Evolutionary conservation across 1,284 basidiomycete genomes (phyloP).

Genomic region (Cutaneotrichosporon sp.): DNA sequence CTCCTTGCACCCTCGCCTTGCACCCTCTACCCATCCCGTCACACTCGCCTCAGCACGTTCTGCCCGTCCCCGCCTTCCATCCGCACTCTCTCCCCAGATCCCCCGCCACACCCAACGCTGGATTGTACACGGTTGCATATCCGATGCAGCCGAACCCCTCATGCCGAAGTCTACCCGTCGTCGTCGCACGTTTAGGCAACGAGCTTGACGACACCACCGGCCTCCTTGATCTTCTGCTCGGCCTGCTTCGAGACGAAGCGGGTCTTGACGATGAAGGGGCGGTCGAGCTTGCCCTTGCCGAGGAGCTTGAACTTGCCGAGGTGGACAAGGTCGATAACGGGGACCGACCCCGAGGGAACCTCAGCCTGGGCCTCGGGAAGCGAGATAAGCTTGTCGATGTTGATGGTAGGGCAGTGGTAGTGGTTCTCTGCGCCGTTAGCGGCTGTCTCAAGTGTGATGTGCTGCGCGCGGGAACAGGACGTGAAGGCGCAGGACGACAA

Average conservation of each 20-base stretch:
- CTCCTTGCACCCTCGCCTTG: no score
- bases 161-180: background rate
- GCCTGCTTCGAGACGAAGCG: constrained; percentile 87
- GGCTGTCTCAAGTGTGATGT: constrained; percentile 40
- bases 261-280: constrained; percentile 92
- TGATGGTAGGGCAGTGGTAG: constrained; percentile 91
- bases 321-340: constrained; percentile 83
- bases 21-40: no score
- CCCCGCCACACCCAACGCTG: background rate
- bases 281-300: constrained; percentile 53
- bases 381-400: constrained; percentile 70
- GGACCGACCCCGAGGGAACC: constrained; percentile 63
- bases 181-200: constrained; percentile 66
- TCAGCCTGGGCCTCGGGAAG: constrained; percentile 55
- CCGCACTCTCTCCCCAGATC: no score
- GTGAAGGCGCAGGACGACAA: background rate
- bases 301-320: constrained; percentile 87
- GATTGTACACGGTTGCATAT: constrained; percentile 7
- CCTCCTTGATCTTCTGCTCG: constrained; percentile 79
- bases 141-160: constrained; percentile 4
- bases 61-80: no score
- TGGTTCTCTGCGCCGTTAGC: constrained; percentile 61
- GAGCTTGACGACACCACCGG: constrained; percentile 88
- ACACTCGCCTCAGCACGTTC: no score
- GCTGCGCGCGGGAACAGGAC: no score